Percentiles rank a stretch among this genome's conserved stretches.
phyloP scores from a whole-genome alignment of 2,329 filamentous ascomycete genomes.

The Xylaria sp. region DNA sequence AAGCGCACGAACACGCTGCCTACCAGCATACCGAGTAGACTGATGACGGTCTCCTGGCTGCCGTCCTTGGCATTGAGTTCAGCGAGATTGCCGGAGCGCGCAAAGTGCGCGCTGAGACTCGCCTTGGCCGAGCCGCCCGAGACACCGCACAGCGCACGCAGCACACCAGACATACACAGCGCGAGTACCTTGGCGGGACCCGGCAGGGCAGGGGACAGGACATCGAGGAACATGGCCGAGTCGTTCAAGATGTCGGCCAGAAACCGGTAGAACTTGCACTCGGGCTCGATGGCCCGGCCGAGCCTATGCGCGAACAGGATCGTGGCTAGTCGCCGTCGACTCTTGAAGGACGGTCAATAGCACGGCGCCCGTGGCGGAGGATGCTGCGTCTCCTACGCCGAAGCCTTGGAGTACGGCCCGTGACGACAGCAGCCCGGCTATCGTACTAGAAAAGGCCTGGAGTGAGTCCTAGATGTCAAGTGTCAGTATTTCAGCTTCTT shows the following conservation, averaged over 20 bases:
- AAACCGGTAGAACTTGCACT: slow-evolving; percentile 89
- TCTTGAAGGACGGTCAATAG: slow-evolving; percentile 85
- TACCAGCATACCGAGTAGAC: slow-evolving; percentile 82
- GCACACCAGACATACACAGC: slow-evolving; percentile 56
- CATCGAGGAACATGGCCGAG: slow-evolving; percentile 82
- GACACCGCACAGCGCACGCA: slow-evolving; percentile 78
- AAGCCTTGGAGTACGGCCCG: slow-evolving; percentile 79
- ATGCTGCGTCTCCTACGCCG: slow-evolving; percentile 81
- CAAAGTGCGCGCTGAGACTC: slow-evolving; percentile 90
- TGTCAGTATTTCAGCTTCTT: background rate
- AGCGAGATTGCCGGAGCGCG: slow-evolving; percentile 81
- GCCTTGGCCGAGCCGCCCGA: slow-evolving; percentile 90
- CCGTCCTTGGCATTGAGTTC: slow-evolving; percentile 92
- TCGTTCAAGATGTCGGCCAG: slow-evolving; percentile 91
- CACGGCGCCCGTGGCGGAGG: slow-evolving; percentile 80
- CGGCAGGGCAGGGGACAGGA: slow-evolving; percentile 74
- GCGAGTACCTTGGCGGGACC: slow-evolving; percentile 53
- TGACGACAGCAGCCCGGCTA: slow-evolving; percentile 79
- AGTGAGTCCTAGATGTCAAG: slow-evolving; percentile 65
- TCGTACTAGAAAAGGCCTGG: slow-evolving; percentile 83
- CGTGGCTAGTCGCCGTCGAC: slow-evolving; percentile 79
- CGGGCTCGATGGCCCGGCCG: slow-evolving; percentile 82
- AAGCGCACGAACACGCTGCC: slow-evolving; percentile 82
- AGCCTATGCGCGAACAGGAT: slow-evolving; percentile 85
- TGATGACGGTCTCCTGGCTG: slow-evolving; percentile 93